A percentile compares a stretch with the other conserved stretches of the same genome.
Evolutionary conservation across 139 green algal genomes (phyloP).

Genomic region (Picochlorum sp.): DNA sequence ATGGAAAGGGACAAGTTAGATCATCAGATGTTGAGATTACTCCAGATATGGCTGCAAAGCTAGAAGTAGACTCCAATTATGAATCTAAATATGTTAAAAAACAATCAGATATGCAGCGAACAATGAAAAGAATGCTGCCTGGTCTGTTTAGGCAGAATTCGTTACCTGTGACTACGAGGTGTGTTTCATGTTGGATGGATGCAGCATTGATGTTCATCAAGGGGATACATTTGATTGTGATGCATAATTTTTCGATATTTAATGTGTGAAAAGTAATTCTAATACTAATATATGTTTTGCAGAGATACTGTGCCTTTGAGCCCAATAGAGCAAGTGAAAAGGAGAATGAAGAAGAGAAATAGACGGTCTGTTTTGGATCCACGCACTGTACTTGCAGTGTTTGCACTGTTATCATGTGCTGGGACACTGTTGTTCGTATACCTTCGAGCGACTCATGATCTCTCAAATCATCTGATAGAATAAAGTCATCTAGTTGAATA

Average conservation of each 20-base stretch:
- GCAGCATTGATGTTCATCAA: too few species aligned
- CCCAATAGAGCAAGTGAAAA: conserved; percentile 4
- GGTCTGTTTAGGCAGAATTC: conserved; percentile 36
- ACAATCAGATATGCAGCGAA: conserved; percentile 30
- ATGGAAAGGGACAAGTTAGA: neutral
- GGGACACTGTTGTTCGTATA: conserved; percentile 37
- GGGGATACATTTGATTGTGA: too few species aligned
- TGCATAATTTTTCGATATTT: too few species aligned
- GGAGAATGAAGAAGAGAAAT: conserved; percentile 12
- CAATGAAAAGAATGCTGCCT: conserved; percentile 52
- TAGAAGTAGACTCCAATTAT: conserved; percentile 19
- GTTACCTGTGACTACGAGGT: conserved; percentile 42
- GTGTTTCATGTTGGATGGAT: too few species aligned
- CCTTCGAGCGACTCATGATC: conserved; percentile 7
- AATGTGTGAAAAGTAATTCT: too few species aligned
- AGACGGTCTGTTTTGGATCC: conserved; percentile 10
- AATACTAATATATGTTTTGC: too few species aligned
- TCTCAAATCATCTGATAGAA: neutral
- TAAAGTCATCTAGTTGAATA: neutral
- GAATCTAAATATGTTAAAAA: conserved; percentile 50
- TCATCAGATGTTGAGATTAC: neutral
- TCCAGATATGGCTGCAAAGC: neutral
- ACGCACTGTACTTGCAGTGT: conserved; percentile 26
- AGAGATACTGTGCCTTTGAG: conserved; percentile 3
- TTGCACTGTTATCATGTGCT: conserved; percentile 33